phyloP scores from a whole-genome alignment of 148 eudicot species.

The Rhododendron molle region DNA sequence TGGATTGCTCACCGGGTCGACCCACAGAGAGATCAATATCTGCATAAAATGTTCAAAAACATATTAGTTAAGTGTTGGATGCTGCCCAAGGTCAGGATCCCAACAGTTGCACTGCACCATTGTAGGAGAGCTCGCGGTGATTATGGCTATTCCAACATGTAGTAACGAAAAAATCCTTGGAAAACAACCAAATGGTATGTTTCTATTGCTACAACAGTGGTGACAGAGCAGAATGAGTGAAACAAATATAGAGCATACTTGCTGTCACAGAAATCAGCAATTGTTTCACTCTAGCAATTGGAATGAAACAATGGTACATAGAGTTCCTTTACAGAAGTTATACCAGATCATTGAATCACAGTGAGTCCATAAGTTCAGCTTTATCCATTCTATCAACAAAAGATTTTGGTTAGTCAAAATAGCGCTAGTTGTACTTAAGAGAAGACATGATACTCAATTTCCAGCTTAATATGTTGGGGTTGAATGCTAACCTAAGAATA shows the following conservation, averaged over 20 bases:
- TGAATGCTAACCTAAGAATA: neutral
- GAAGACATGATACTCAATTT: slow-evolving; percentile 3
- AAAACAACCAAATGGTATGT: neutral
- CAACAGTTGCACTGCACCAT: neutral
- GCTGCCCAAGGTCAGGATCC: neutral
- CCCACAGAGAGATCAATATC: slow-evolving; percentile 91
- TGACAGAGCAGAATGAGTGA: neutral
- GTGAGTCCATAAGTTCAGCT: neutral
- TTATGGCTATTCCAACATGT: neutral
- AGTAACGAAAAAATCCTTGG: neutral
- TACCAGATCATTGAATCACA: neutral
- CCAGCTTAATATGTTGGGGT: neutral
- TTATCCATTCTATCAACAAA: neutral
- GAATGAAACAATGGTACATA: neutral
- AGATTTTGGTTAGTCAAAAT: neutral
- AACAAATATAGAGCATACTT: neutral
- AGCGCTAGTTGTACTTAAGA: neutral
- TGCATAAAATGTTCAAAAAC: slow-evolving; percentile 16
- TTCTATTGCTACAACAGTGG: neutral
- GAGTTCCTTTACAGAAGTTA: neutral
- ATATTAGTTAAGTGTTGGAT: slow-evolving; percentile 3
- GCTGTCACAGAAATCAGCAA: neutral
- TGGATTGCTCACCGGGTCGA: slow-evolving; percentile 85
- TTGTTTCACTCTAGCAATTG: neutral
- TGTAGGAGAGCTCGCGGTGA: neutral